phyloP scores from a whole-genome alignment of 106 monocot species.

The Phalaenopsis aphrodite region DNA sequence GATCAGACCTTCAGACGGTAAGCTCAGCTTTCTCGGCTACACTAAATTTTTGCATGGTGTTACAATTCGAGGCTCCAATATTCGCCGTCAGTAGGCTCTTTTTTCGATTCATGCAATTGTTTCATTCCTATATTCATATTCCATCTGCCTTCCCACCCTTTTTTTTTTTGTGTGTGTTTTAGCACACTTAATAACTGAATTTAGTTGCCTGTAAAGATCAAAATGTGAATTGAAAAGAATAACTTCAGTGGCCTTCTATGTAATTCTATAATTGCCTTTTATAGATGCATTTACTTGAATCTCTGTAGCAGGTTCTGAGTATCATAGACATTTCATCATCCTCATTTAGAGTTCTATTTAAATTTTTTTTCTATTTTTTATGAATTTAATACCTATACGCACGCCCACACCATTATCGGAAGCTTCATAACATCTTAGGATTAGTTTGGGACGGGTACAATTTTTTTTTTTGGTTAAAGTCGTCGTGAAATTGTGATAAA shows the following conservation, averaged over 20 bases:
- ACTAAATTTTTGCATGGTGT: conserved; percentile 97
- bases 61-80: conserved; percentile 53
- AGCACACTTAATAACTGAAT: not conserved
- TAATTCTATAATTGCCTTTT: not conserved
- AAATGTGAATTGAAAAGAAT: not conserved
- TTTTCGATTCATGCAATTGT: not conserved
- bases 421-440: too few species aligned
- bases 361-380: too few species aligned
- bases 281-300: not conserved
- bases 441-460: too few species aligned
- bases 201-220: not conserved
- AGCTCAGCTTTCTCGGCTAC: conserved; percentile 81
- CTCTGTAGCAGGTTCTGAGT: not conserved
- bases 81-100: conserved; percentile 35
- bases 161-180: not conserved
- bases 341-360: too few species aligned
- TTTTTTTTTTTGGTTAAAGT: too few species aligned
- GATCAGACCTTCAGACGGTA: conserved; percentile 78
- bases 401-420: too few species aligned
- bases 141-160: not conserved
- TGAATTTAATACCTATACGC: too few species aligned
- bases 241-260: not conserved
- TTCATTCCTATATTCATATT: not conserved
- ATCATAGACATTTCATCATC: not conserved
- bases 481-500: too few species aligned